Conservation (phyloP, 768 basidiomycete genomes). For the Clitopilus passeckerianus region DNA sequence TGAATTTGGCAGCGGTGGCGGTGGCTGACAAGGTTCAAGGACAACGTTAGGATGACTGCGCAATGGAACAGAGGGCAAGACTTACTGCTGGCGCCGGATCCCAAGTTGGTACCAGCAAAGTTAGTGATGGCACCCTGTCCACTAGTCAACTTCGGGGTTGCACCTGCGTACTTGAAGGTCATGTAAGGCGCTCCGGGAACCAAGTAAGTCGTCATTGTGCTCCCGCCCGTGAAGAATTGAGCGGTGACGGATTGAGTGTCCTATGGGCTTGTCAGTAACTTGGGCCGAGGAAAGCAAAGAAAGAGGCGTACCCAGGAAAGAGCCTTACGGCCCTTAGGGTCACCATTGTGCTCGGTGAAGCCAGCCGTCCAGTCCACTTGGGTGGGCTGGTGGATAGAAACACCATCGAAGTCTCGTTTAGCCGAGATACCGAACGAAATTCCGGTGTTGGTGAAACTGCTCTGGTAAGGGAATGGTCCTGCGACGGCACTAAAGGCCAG, state of each 20-base stretch:
- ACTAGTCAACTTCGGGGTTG: slow-evolving; percentile 25
- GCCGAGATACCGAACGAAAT: slow-evolving; percentile 26
- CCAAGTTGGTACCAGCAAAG: slow-evolving; percentile 19
- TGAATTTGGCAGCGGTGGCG: slow-evolving; percentile 20
- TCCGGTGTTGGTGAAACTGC: slow-evolving; percentile 16
- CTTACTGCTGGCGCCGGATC: slow-evolving; percentile 13
- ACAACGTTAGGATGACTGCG: neutral
- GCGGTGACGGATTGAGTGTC: slow-evolving; percentile 28
- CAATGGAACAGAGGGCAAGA: neutral
- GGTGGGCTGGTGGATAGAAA: slow-evolving; percentile 23
- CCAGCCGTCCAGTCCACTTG: slow-evolving; percentile 27
- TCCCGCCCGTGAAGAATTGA: slow-evolving; percentile 26
- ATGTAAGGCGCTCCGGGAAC: slow-evolving; percentile 29
- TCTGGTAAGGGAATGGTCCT: slow-evolving; percentile 28
- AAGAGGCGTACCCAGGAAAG: slow-evolving; percentile 20
- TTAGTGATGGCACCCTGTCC: slow-evolving; percentile 22
- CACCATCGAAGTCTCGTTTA: slow-evolving; percentile 23
- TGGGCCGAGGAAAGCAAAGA: neutral
- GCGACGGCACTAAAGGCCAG: slow-evolving; percentile 15
- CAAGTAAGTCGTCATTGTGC: slow-evolving; percentile 24
- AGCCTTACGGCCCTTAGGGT: slow-evolving; percentile 24
- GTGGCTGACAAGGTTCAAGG: slow-evolving; percentile 11
- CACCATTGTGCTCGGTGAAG: slow-evolving; percentile 25
- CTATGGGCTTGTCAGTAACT: slow-evolving; percentile 8
- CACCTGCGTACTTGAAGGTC: slow-evolving; percentile 22